These are phyloP conservation scores for Saccharomyces paradoxus DNA, from an alignment of 805 yeast species.

Conservation along the genomic window DNA sequence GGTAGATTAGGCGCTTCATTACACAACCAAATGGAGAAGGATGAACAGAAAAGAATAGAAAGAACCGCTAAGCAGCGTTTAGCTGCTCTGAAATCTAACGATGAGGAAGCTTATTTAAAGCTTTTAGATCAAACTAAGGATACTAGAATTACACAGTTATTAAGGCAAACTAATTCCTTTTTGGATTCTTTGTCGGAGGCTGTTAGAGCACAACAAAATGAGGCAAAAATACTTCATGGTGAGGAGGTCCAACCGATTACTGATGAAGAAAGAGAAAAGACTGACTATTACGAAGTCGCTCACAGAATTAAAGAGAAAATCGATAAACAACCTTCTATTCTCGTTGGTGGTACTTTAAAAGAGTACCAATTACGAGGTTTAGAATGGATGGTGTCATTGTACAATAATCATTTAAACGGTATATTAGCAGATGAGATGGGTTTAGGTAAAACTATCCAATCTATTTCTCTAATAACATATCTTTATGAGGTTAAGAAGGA, in stretches of 20 bases:
- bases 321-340: slow-evolving; percentile 54
- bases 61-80: slow-evolving; percentile 81
- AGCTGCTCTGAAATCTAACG: slow-evolving; percentile 79
- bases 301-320: slow-evolving; percentile 65
- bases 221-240: slow-evolving; percentile 27
- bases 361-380: slow-evolving; percentile 87
- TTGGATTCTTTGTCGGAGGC: slow-evolving; percentile 73
- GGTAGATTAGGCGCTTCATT: slow-evolving; percentile 22
- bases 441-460: slow-evolving; percentile 85
- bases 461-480: slow-evolving; percentile 69
- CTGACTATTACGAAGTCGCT: slow-evolving; percentile 77
- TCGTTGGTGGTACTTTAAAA: slow-evolving; percentile 71
- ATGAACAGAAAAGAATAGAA: slow-evolving; percentile 66
- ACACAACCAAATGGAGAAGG: slow-evolving; percentile 47
- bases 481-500: slow-evolving; percentile 58
- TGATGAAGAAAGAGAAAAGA: slow-evolving; percentile 53
- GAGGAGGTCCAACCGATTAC: slow-evolving; percentile 33
- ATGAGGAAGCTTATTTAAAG: slow-evolving; percentile 80
- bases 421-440: slow-evolving; percentile 99
- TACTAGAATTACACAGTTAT: slow-evolving; percentile 75
- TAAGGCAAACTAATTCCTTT: slow-evolving; percentile 71
- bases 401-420: slow-evolving; percentile 91
- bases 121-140: slow-evolving; percentile 80
- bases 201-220: slow-evolving; percentile 64
- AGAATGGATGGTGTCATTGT: slow-evolving; percentile 98